Evolutionary conservation across 2,329 filamentous ascomycete species (phyloP).

Genomic region (Cladosporium sphaerospermum): DNA sequence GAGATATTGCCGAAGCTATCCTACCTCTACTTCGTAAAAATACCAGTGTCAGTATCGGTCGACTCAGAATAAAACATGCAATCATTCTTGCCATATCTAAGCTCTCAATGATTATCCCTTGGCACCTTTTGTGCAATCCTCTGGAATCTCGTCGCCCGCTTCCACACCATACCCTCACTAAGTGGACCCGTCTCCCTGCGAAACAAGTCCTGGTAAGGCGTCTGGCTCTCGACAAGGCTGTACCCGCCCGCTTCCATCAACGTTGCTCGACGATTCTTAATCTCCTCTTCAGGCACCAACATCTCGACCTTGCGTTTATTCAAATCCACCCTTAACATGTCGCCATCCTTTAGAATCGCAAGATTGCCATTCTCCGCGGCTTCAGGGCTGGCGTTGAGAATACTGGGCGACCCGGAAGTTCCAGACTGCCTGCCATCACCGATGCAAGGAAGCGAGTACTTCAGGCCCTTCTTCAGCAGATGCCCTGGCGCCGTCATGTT

Average conservation of each 20-base stretch:
- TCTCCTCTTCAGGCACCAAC: slow-evolving; percentile 38
- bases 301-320: slow-evolving; percentile 45
- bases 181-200: slow-evolving; percentile 25
- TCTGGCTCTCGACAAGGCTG: slow-evolving; percentile 23
- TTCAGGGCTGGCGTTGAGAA: slow-evolving; percentile 52
- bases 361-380: slow-evolving; percentile 50
- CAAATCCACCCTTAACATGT: slow-evolving; percentile 46
- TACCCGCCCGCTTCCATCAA: slow-evolving; percentile 24
- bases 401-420: slow-evolving; percentile 50
- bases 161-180: slow-evolving; percentile 29
- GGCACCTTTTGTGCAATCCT: slow-evolving; percentile 23
- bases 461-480: slow-evolving; percentile 27
- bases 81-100: too few species aligned
- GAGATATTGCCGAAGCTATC: too few species aligned
- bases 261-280: slow-evolving; percentile 34
- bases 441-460: slow-evolving; percentile 43
- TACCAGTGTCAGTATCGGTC: too few species aligned
- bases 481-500: slow-evolving; percentile 28
- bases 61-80: too few species aligned
- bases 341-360: slow-evolving; percentile 45
- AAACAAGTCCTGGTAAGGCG: slow-evolving; percentile 28
- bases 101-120: slow-evolving; percentile 24
- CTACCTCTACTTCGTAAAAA: too few species aligned
- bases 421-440: slow-evolving; percentile 52
- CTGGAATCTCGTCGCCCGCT: slow-evolving; percentile 22